phyloP scores from a whole-genome alignment of 352 stramenopile genomes.

The Pythium aristosporum region DNA sequence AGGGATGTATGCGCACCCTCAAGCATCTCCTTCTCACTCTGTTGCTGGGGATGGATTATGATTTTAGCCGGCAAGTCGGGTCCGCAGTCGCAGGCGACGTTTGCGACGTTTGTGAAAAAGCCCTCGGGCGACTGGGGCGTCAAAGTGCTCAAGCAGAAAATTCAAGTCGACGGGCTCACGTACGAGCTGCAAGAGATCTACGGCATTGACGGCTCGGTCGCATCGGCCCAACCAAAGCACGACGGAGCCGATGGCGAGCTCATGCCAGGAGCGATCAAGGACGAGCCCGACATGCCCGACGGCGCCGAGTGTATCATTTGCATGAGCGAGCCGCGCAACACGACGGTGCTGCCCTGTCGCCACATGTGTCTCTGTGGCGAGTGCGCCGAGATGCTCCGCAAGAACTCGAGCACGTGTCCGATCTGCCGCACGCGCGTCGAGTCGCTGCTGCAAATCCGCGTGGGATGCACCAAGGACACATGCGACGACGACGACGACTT shows the following conservation, averaged over 20 bases:
- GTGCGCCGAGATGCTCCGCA: conserved; percentile 73
- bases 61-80: conserved; percentile 15
- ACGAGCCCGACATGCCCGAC: conserved; percentile 72
- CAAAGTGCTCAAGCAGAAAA: conserved; percentile 87
- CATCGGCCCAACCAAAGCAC: conserved; percentile 39
- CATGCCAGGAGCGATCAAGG: conserved; percentile 11
- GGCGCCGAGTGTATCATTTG: conserved; percentile 88
- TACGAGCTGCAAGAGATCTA: conserved; percentile 90
- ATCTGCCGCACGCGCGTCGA: conserved; percentile 81
- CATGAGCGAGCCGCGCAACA: conserved; percentile 77
- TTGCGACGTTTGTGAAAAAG: conserved; percentile 66
- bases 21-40: neutral
- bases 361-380: conserved; percentile 87
- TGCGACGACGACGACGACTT: conserved; percentile 22
- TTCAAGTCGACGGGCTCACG: conserved; percentile 62
- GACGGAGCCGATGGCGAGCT: conserved; percentile 5
- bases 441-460: conserved; percentile 75
- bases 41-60: neutral
- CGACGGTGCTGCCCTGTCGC: conserved; percentile 78
- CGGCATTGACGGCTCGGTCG: conserved; percentile 72
- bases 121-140: conserved; percentile 43
- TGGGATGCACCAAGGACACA: conserved; percentile 42
- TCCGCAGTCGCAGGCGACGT: conserved; percentile 78
- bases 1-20: too few relatives aligned
- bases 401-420: conserved; percentile 71